phyloP scores from a whole-genome alignment of 352 stramenopile genomes.

The Phytophthora hybrid region DNA sequence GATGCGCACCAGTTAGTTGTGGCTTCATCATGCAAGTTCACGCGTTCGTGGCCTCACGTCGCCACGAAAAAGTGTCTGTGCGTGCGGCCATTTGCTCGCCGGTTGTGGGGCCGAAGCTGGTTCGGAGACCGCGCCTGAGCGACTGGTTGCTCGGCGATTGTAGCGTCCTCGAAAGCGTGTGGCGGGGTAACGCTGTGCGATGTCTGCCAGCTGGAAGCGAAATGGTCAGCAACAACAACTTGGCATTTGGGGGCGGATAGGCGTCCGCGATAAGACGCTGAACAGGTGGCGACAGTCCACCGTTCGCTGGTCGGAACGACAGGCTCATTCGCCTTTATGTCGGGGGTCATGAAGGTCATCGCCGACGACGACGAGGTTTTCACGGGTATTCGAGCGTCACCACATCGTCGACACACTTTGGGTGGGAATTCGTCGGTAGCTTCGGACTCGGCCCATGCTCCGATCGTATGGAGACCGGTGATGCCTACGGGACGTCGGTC shows the following conservation, averaged over 20 bases:
- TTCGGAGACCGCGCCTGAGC: not conserved
- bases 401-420: constrained; percentile 32
- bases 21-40: constrained; percentile 2
- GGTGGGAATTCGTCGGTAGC: constrained; percentile 25
- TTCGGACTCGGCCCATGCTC: constrained; percentile 22
- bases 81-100: constrained; percentile 7
- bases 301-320: constrained; percentile 15
- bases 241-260: constrained; percentile 28
- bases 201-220: constrained; percentile 23
- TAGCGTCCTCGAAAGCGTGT: constrained; percentile 38
- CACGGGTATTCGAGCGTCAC: constrained; percentile 9
- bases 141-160: constrained; percentile 23
- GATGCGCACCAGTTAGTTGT: not conserved
- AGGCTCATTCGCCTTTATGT: constrained; percentile 32
- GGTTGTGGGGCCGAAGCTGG: constrained; percentile 10
- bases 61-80: not conserved
- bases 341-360: constrained; percentile 24
- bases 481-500: constrained; percentile 38
- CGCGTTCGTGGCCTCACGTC: constrained; percentile 1
- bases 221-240: constrained; percentile 27
- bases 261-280: constrained; percentile 39
- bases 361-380: constrained; percentile 27
- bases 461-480: constrained; percentile 36
- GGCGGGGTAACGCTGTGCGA: constrained; percentile 19
- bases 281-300: constrained; percentile 30